Conservation (phyloP, 768 basidiomycete genomes). For the Stropharia rugosoannulata region DNA sequence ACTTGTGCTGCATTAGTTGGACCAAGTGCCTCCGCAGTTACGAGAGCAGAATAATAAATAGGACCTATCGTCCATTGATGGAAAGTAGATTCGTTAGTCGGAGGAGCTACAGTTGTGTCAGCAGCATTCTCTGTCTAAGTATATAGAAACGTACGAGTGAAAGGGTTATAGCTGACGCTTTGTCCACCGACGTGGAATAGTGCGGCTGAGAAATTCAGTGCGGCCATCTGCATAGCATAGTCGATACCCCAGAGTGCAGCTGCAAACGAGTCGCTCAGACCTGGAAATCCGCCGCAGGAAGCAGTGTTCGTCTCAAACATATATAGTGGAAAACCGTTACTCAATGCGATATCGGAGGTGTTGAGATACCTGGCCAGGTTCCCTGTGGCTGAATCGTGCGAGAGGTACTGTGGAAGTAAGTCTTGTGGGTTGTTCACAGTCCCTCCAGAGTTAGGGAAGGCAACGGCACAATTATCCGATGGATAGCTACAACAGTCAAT, state of each 20-base stretch:
- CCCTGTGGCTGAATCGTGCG: slow-evolving; percentile 51
- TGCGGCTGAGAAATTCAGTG: slow-evolving; percentile 49
- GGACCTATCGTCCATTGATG: slow-evolving; percentile 77
- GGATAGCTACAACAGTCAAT: slow-evolving; percentile 44
- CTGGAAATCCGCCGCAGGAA: slow-evolving; percentile 67
- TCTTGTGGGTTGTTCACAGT: slow-evolving; percentile 40
- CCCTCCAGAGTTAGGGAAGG: slow-evolving; percentile 39
- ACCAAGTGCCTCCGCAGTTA: slow-evolving; percentile 71
- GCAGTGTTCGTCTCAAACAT: slow-evolving; percentile 77
- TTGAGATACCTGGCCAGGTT: slow-evolving; percentile 55
- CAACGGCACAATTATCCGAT: slow-evolving; percentile 58
- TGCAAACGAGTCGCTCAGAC: slow-evolving; percentile 60
- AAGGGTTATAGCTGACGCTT: slow-evolving; percentile 57
- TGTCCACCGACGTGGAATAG: slow-evolving; percentile 62
- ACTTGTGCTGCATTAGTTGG: slow-evolving; percentile 40
- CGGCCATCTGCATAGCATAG: slow-evolving; percentile 58
- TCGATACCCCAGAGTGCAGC: slow-evolving; percentile 66
- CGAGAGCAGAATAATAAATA: slow-evolving; percentile 72
- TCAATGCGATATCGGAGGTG: slow-evolving; percentile 43
- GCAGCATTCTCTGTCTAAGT: background rate
- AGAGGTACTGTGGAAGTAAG: slow-evolving; percentile 58
- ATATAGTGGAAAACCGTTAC: slow-evolving; percentile 43
- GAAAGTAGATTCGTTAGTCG: slow-evolving; percentile 56
- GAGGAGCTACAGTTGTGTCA: slow-evolving; percentile 37
- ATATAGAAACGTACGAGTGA: slow-evolving; percentile 36